phyloP scores from a whole-genome alignment of 2,329 filamentous ascomycete species.

The Ilyonectria sp. region DNA sequence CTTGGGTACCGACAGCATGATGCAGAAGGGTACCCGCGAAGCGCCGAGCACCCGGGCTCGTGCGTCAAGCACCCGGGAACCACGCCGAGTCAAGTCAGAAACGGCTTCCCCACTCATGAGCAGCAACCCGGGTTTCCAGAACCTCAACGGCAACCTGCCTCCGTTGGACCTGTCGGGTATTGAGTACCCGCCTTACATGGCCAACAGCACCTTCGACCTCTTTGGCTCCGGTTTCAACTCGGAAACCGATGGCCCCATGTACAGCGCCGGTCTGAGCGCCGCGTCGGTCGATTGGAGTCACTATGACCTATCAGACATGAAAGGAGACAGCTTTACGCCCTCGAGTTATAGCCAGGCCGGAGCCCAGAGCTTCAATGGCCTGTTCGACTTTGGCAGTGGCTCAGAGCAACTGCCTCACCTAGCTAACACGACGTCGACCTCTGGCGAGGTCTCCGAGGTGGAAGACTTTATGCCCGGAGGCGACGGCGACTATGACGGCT shows the following conservation, averaged over 20 bases:
- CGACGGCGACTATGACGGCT: slow-evolving; percentile 64
- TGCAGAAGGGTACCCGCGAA: slow-evolving; percentile 56
- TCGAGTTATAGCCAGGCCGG: slow-evolving; percentile 70
- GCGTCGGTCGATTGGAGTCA: slow-evolving; percentile 63
- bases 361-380: slow-evolving; percentile 65
- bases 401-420: slow-evolving; percentile 70
- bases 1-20: slow-evolving; percentile 60
- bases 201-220: slow-evolving; percentile 65
- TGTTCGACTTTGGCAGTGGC: slow-evolving; percentile 66
- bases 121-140: slow-evolving; percentile 64
- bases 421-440: slow-evolving; percentile 72
- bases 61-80: slow-evolving; percentile 59
- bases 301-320: slow-evolving; percentile 63
- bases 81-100: slow-evolving; percentile 73
- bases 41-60: slow-evolving; percentile 55
- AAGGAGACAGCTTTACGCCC: slow-evolving; percentile 64
- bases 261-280: slow-evolving; percentile 74
- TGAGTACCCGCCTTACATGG: slow-evolving; percentile 65
- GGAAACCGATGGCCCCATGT: slow-evolving; percentile 70
- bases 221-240: slow-evolving; percentile 64
- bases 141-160: slow-evolving; percentile 67
- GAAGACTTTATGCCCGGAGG: slow-evolving; percentile 70
- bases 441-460: slow-evolving; percentile 77
- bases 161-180: slow-evolving; percentile 73
- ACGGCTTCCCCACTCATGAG: slow-evolving; percentile 72